Evolutionary conservation across 176 grass and related monocot species (phyloP), one percentile per base, ranked within the genome.

Genomic region (Triticum urartu): DNA sequence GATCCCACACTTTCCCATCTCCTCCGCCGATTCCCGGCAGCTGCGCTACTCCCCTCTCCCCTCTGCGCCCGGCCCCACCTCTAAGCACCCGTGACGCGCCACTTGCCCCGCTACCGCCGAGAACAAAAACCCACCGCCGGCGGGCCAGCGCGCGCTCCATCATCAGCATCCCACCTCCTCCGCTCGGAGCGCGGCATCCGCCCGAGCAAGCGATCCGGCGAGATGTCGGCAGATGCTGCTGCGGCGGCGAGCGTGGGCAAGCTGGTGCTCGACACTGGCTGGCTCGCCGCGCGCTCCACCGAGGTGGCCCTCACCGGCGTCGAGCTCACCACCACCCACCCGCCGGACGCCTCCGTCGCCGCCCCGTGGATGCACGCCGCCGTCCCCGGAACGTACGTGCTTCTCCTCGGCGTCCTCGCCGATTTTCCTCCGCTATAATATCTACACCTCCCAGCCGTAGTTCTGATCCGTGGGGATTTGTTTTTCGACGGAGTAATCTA

Each of bases 281-380:
- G 97, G 94, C 71, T 96, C 81, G 97, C 97, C 25, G 97, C 97
- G 75, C 90, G 92, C 67, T 94, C 94, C 64, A 92, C 92, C 17
- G 92, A 98, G 83, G 92, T 96, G 25, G 20, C 76, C 9, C 89
- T 88, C 90, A 94, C 97, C 85, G 94, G 97, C 80, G 87, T 93
- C 66, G 75, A 98, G 88, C 90, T 98, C 75, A 98, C 93, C 26
- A 98, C 95, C 88, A 92, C 88, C 80, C 73, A 92, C 11, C 95
- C 93, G 36, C 95, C 95, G 15, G 26, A 83, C 80, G 7, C 81
- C 65, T 26, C 39, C 65, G 58, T 72, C 1, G 81, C 81, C n/a
- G 78, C 92, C 45, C 97, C 94, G 0, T 98, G 97, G 97, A 92
- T 96, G 86, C 85, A 85, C 82, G 94, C 92, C 62, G 87, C 92